These are phyloP conservation scores for Boletus fagicola DNA, from an alignment of 768 basidiomycete species.

Conservation along the genomic window DNA sequence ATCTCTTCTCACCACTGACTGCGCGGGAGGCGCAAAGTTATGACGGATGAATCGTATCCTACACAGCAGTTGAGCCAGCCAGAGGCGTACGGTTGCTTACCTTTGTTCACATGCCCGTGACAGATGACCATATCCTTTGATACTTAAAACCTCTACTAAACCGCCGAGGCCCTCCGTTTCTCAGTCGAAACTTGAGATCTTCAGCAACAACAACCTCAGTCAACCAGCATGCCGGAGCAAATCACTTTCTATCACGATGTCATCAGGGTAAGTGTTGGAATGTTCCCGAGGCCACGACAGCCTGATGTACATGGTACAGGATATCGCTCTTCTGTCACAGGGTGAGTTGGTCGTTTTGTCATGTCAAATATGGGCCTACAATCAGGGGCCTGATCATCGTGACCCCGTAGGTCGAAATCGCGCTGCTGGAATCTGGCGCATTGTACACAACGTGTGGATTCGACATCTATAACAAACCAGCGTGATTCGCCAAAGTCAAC, in stretches of 20 bases:
- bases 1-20: neutral
- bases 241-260: slow-evolving; percentile 39
- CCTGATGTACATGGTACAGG: slow-evolving; percentile 28
- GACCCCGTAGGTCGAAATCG: slow-evolving; percentile 49
- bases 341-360: slow-evolving; percentile 29
- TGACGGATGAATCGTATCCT: neutral
- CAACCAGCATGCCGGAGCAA: slow-evolving; percentile 22
- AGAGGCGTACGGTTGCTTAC: neutral
- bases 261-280: slow-evolving; percentile 34
- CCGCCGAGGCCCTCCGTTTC: too few relatives aligned
- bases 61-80: neutral
- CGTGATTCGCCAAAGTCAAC: slow-evolving; percentile 65
- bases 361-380: slow-evolving; percentile 16
- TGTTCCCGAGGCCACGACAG: neutral
- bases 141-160: neutral
- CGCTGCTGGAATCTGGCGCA: slow-evolving; percentile 52
- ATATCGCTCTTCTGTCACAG: slow-evolving; percentile 55
- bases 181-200: neutral
- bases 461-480: slow-evolving; percentile 60
- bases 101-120: neutral
- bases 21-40: neutral
- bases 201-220: neutral
- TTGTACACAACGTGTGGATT: slow-evolving; percentile 51
- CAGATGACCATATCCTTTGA: neutral
- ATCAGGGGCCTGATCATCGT: neutral